phyloP scores from a whole-genome alignment of 139 green algal genomes.

The Micractinium sp. region DNA sequence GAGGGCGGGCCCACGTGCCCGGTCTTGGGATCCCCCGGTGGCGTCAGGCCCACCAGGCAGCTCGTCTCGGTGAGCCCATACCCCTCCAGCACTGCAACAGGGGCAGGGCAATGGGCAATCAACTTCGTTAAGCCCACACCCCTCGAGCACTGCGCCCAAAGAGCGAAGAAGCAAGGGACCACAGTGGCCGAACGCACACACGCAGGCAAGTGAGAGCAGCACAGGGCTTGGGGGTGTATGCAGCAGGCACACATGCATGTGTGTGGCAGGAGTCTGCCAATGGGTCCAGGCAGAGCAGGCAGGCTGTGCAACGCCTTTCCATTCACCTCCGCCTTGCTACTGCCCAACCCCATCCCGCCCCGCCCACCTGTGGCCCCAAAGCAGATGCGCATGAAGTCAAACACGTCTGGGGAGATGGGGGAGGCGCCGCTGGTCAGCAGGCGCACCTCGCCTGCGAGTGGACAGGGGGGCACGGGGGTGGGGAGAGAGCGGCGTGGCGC shows the following conservation, averaged over 20 bases:
- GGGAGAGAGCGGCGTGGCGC: too few species aligned
- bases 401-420: slow-evolving; percentile 92
- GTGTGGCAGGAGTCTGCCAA: not conserved
- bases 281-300: not conserved
- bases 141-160: slow-evolving; percentile 72
- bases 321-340: too few species aligned
- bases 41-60: slow-evolving; percentile 85
- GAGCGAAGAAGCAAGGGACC: not conserved
- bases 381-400: slow-evolving; percentile 94
- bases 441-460: slow-evolving; percentile 48
- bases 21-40: slow-evolving; percentile 61
- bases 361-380: slow-evolving; percentile 66
- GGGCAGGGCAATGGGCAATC: too few species aligned
- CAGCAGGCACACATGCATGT: not conserved
- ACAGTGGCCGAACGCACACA: too few species aligned
- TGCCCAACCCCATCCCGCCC: too few species aligned
- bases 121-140: slow-evolving; percentile 87
- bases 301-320: not conserved
- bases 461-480: too few species aligned
- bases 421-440: slow-evolving; percentile 80
- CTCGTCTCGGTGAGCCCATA: slow-evolving; percentile 88
- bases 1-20: slow-evolving; percentile 88
- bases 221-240: too few species aligned
- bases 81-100: slow-evolving; percentile 65
- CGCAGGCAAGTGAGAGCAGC: too few species aligned